phyloP scores from a whole-genome alignment of 2,329 filamentous ascomycete genomes.

The Hortaea sp. region DNA sequence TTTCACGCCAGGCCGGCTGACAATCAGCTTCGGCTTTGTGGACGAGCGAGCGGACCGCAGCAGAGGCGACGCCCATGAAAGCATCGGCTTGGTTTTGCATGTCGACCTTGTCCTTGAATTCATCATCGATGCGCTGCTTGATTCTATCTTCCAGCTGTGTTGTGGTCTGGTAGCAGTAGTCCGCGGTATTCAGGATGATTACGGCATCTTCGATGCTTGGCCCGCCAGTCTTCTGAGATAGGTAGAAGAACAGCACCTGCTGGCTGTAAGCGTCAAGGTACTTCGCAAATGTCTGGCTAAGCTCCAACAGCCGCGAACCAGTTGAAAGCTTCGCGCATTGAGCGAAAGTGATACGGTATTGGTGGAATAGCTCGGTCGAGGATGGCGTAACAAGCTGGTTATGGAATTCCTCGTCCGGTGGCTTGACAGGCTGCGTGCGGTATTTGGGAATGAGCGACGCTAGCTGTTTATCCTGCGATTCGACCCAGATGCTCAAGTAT shows the following conservation, averaged over 20 bases:
- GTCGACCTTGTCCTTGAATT: conserved; percentile 67
- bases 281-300: conserved; percentile 77
- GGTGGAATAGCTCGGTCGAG: conserved; percentile 93
- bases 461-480: conserved; percentile 85
- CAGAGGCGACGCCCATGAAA: conserved; percentile 89
- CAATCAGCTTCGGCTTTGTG: conserved; percentile 72
- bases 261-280: conserved; percentile 95
- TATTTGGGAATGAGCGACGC: conserved; percentile 79
- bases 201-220: conserved; percentile 66
- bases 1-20: conserved; percentile 87
- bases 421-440: conserved; percentile 67
- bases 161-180: conserved; percentile 92
- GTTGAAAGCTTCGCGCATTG: conserved; percentile 96
- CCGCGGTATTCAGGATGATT: conserved; percentile 86
- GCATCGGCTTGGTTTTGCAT: conserved; percentile 87
- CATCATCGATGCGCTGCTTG: conserved; percentile 75
- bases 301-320: conserved; percentile 71
- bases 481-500: conserved; percentile 93
- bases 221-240: conserved; percentile 48
- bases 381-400: conserved; percentile 82
- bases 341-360: conserved; percentile 83
- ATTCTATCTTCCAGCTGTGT: conserved; percentile 92
- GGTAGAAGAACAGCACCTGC: conserved; percentile 70
- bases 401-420: conserved; percentile 84
- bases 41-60: conserved; percentile 74